Base-by-base conservation (phyloP, 2,329 filamentous ascomycete species). In the Pochonia chlamydosporia region DNA sequence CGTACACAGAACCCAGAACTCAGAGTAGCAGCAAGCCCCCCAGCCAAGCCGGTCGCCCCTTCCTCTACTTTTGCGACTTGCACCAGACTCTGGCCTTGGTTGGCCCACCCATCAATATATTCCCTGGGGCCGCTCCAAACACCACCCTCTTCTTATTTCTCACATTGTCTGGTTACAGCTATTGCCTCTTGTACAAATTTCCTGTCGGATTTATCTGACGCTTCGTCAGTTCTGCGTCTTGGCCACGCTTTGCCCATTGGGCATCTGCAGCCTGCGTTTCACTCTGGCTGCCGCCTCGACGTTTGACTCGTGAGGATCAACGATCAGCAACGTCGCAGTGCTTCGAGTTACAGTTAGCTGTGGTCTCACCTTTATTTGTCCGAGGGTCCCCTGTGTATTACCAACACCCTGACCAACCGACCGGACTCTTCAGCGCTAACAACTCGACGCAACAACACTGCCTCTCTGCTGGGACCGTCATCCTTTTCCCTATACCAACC, bases 101-200 rank as follows among this genome's bases (percentile, higher is more conserved):
- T 31, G 45, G 45, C 50, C 50, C 50, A 50, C 50, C 44, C 43
- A 30, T 28, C 43, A 30, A 48, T 51, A 44, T 47, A 49, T 50
- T 46, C 44, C 42, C 45, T 45, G 26, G 20, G 13, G 26, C 44
- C 31, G 47, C 47, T 46, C 44, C 37, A 24, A 35, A 28, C 37
- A 35, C 45, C 13, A n/a, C 43, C 28, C 47, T 41, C 33, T 43
- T 39, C 31, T 36, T 9, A 23, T 43, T 42, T 33, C 42, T 40
- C 33, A 16, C 44, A 28, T 35, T n/a, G n/a, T 39, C 37, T 11
- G 26, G 40, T 44, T 21, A n/a, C n/a, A n/a, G n/a, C n/a, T 24
- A 39, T 39, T 39, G 35, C 6, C 31, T 26, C 28, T 20, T 24
- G 20, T n/a, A 28, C 36, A 24, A 24, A 20, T 30, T 16, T 40